Evolutionary conservation across 106 monocot genomes (phyloP).

Genomic region (Alisma plantagoaquatica): DNA sequence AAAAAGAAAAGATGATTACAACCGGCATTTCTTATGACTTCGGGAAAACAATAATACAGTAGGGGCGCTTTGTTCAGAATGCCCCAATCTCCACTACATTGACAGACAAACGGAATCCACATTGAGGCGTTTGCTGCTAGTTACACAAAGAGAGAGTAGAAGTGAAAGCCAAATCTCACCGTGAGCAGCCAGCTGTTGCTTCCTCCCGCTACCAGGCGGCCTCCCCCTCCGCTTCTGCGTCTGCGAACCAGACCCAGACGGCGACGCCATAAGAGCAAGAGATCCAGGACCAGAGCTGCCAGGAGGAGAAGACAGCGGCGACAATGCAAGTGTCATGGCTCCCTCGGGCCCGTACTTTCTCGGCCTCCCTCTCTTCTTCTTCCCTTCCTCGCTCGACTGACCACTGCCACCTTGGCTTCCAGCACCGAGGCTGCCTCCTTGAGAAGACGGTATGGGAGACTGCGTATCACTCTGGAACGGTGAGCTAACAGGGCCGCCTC

Average conservation of each 20-base stretch:
- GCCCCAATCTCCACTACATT: too few relatives aligned
- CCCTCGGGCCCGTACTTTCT: slow-evolving; percentile 4
- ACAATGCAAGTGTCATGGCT: neutral
- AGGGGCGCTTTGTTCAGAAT: too few relatives aligned
- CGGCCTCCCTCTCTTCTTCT: neutral
- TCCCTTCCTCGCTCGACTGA: too few relatives aligned
- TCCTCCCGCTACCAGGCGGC: neutral
- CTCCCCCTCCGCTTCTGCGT: slow-evolving; percentile 19
- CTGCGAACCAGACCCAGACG: slow-evolving; percentile 9
- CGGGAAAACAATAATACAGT: too few relatives aligned
- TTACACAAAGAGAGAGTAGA: neutral
- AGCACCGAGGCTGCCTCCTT: too few relatives aligned
- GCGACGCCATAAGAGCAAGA: neutral
- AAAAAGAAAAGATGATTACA: too few relatives aligned
- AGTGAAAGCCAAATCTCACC: neutral
- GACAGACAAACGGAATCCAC: too few relatives aligned
- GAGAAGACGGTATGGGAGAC: slow-evolving; percentile 5
- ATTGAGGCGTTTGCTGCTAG: too few relatives aligned
- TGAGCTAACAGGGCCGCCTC: slow-evolving; percentile 11
- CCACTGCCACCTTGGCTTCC: too few relatives aligned
- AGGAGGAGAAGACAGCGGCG: neutral
- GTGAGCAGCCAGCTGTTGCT: slow-evolving; percentile 5
- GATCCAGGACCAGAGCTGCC: neutral
- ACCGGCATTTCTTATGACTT: too few relatives aligned
- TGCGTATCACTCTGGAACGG: slow-evolving; percentile 23